Conservation (phyloP, 208 protist genomes). For the Endotrypanum monterogeii region DNA sequence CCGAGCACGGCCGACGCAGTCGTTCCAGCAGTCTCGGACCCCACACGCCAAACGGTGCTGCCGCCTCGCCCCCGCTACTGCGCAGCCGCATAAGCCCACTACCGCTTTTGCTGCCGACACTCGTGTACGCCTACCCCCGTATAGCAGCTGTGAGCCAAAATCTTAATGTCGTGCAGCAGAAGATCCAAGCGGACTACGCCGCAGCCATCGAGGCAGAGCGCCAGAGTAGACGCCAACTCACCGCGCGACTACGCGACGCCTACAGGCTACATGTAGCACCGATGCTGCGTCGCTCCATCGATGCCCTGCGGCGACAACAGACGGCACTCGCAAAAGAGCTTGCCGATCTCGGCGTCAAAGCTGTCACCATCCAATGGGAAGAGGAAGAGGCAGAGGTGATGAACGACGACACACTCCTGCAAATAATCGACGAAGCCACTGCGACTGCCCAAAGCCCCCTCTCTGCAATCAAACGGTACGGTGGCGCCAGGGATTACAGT, state of each 20-base stretch:
- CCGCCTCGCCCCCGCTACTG: neutral
- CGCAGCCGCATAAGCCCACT: constrained; percentile 6
- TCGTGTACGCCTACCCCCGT: constrained; percentile 41
- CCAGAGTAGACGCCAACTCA: constrained; percentile 20
- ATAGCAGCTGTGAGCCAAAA: constrained; percentile 34
- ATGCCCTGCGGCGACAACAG: constrained; percentile 25
- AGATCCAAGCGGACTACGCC: constrained; percentile 38
- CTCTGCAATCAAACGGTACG: neutral
- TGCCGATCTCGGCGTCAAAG: constrained; percentile 34
- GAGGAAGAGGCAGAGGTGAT: constrained; percentile 15
- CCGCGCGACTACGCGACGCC: constrained; percentile 26
- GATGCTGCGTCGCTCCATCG: constrained; percentile 18
- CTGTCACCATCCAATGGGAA: constrained; percentile 42
- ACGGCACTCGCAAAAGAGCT: constrained; percentile 31
- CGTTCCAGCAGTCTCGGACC: constrained; percentile 2
- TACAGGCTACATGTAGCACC: constrained; percentile 36
- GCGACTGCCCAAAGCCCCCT: constrained; percentile 11
- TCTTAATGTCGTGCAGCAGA: constrained; percentile 40
- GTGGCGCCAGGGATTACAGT: neutral
- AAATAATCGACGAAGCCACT: constrained; percentile 17
- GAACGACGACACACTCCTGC: constrained; percentile 12
- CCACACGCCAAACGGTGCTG: neutral
- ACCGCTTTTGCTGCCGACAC: constrained; percentile 27
- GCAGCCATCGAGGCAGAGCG: constrained; percentile 28
- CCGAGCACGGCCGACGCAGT: constrained; percentile 34